Conservation (phyloP, 495 filamentous ascomycete genomes). For the Hypoxylon lienhwacheense region DNA sequence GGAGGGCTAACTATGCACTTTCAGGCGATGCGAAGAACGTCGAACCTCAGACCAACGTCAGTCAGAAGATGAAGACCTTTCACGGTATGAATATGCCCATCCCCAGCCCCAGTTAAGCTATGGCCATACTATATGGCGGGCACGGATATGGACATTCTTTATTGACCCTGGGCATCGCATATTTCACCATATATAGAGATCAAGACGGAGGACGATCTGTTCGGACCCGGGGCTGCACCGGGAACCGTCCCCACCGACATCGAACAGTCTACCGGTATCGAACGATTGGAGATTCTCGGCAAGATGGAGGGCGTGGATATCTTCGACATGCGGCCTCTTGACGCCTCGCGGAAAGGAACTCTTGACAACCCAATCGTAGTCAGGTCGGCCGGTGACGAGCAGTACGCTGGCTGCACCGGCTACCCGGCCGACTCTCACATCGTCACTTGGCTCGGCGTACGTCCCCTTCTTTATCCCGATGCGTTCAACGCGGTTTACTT, state of each 20-base stretch:
- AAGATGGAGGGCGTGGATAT: slow-evolving; percentile 99
- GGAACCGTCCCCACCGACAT: slow-evolving; percentile 90
- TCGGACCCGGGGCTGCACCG: slow-evolving; percentile 75
- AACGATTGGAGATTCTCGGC: slow-evolving; percentile 96
- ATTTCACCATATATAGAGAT: slow-evolving; percentile 86
- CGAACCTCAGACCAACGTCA: slow-evolving; percentile 20
- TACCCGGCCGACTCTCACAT: slow-evolving; percentile 87
- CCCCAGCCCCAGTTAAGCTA: slow-evolving; percentile 7
- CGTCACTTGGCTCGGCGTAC: slow-evolving; percentile 85
- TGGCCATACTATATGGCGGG: too few species aligned
- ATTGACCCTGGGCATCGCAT: slow-evolving; percentile 22
- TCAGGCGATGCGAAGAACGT: slow-evolving; percentile 38
- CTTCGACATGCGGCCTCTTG: slow-evolving; percentile 97
- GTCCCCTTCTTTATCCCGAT: slow-evolving; percentile 33
- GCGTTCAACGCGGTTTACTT: background rate
- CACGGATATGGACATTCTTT: slow-evolving; percentile 7
- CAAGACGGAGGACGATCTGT: slow-evolving; percentile 74
- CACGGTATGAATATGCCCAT: slow-evolving; percentile 27
- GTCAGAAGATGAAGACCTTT: slow-evolving; percentile 36
- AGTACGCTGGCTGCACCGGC: slow-evolving; percentile 95
- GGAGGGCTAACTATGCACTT: slow-evolving; percentile 31
- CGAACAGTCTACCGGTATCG: slow-evolving; percentile 93
- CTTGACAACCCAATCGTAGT: slow-evolving; percentile 87
- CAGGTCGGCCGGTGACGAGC: slow-evolving; percentile 88
- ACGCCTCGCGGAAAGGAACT: slow-evolving; percentile 87